Percentiles rank a stretch among this genome's conserved stretches.
phyloP scores from a whole-genome alignment of 2,329 filamentous ascomycete genomes.

The Aspergillus puulaauensis region DNA sequence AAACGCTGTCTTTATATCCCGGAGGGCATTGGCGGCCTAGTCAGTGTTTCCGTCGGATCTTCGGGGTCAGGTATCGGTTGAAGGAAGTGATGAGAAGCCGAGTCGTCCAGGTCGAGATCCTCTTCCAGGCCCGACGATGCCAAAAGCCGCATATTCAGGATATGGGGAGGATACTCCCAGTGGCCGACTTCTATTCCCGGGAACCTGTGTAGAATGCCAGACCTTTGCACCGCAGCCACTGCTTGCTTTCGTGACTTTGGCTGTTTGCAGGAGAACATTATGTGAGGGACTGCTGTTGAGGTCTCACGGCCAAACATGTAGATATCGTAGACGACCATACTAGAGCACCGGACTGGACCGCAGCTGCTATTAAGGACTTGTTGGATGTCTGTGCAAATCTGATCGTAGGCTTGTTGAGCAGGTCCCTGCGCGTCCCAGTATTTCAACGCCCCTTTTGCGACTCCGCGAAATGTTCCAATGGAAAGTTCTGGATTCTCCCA shows the following conservation, averaged over 20 bases:
- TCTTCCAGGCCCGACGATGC: not conserved
- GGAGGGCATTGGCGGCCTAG: not conserved
- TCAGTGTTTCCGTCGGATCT: not conserved
- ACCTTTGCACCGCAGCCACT: not conserved
- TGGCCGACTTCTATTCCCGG: not conserved
- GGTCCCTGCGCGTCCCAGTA: not conserved
- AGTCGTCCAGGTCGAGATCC: no score
- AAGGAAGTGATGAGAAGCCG: not conserved
- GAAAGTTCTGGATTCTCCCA: not conserved
- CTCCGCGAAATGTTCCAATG: not conserved
- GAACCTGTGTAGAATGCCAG: not conserved
- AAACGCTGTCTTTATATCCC: not conserved
- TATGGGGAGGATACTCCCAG: not conserved
- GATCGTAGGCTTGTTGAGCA: not conserved
- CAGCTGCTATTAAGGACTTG: not conserved
- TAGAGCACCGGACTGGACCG: not conserved
- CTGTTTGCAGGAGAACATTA: not conserved
- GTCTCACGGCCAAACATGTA: not conserved
- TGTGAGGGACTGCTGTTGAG: not conserved
- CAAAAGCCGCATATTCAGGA: not conserved
- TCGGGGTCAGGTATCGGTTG: not conserved
- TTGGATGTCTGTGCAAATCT: not conserved
- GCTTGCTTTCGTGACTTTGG: not conserved
- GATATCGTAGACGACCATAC: not conserved
- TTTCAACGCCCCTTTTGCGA: not conserved